These are phyloP conservation scores for Debaryomyces hansenii DNA, from an alignment of 805 yeast species.

Conservation along the genomic window DNA sequence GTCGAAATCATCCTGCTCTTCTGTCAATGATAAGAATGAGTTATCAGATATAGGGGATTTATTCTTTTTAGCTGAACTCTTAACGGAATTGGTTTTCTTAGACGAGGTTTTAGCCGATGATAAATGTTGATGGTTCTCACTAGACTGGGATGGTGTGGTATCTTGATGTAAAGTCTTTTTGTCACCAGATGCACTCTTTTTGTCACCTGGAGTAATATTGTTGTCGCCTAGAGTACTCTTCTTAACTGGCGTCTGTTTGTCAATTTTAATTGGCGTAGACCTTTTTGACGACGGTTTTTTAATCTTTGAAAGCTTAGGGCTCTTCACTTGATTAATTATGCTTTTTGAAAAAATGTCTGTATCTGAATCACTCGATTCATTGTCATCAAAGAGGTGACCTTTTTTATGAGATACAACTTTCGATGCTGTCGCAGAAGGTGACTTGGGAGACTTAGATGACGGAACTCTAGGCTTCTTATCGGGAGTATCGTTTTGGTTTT, in stretches of 20 bases:
- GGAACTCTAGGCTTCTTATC: slow-evolving; percentile 2
- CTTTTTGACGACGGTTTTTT: slow-evolving; percentile 1
- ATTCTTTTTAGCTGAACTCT: not conserved
- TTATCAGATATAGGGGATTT: slow-evolving; percentile 2
- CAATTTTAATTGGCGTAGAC: slow-evolving; percentile 3
- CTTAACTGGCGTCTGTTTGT: slow-evolving; percentile 3
- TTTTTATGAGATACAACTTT: not conserved
- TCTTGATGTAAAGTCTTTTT: not conserved
- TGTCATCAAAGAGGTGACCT: slow-evolving; percentile 3
- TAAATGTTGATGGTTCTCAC: not conserved
- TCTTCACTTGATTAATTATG: slow-evolving; percentile 6
- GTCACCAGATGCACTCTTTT: not conserved
- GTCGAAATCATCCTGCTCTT: slow-evolving; percentile 27
- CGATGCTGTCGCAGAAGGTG: not conserved
- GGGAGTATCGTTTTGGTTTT: slow-evolving; percentile 1
- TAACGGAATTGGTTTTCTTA: not conserved
- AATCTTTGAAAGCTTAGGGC: slow-evolving; percentile 2
- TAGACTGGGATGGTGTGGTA: not conserved
- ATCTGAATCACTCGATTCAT: not conserved
- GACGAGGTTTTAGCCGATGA: not conserved
- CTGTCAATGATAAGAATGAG: slow-evolving; percentile 14
- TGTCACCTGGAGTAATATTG: not conserved
- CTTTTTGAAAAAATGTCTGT: slow-evolving; percentile 1
- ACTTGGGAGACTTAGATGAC: not conserved
- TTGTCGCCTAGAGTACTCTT: not conserved